Base-by-base conservation (phyloP, 345 rosid species). In the Cardamine resedifolia region DNA sequence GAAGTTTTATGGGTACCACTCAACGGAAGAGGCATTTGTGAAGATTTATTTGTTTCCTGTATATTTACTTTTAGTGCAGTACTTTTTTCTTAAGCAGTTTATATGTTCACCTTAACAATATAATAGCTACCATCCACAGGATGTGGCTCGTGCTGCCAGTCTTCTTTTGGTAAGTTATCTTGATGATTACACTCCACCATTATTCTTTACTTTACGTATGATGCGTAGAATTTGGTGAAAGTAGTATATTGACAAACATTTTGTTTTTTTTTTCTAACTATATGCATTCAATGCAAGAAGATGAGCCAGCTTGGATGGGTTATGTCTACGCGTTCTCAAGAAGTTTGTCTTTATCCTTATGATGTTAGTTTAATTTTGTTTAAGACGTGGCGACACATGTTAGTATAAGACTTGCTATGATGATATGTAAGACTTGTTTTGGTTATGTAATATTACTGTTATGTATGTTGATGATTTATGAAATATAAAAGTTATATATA, bases 281-380 rank as follows among this genome's bases (percentile, higher is more conserved):
- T 76, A 55, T 88, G 83, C 90, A 95, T 98, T 91, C 99, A 50
- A 95, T 95, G 99, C 99, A 95, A 90, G 78, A 75, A 79, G 94
- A 87, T 36, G 94, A 85, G 74, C 97, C 98, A 60, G 92, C 98
- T 78, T 90, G 82, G 85, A 80, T 85, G 58, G 99, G 99, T 66
- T 95, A 95, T 74, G 64, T 95, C 79, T 95, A 78, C 11, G 74
- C 77, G 12, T 77, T 77, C 56, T 69, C 62, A 14, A 73, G 24
- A 23, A 23, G 24, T 23, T 23, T 23, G 24, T 23, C 24, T 23
- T 2, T 23, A 23, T 23, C 24, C 24, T 23, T 23, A 23, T 23
- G 2, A 23, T 23, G 24, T 23, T 23, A 23, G 24, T 23, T 23
- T 23, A 23, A 2, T 23, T 23, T 23, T 23, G 2, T 23, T 23